Conservation (phyloP, 129 eudicot genomes). For the Heracleum sosnowskyi region DNA sequence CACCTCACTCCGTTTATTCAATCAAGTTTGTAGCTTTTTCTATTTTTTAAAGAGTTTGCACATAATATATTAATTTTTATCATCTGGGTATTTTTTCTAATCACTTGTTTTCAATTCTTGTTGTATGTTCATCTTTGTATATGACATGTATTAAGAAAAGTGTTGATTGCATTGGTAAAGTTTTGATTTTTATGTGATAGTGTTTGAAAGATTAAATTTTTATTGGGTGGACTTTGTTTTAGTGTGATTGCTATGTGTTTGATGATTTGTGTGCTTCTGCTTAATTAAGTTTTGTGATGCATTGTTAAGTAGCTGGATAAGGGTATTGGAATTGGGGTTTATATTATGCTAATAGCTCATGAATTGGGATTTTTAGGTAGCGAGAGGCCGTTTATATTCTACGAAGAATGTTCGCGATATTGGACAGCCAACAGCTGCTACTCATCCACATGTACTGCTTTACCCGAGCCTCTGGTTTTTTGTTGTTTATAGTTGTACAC, state of each 20-base stretch:
- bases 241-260: background rate
- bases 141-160: background rate
- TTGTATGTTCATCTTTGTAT: background rate
- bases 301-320: background rate
- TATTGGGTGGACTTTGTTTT: background rate
- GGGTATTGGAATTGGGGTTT: background rate
- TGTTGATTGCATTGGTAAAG: background rate
- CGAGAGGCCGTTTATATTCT: constrained; percentile 31
- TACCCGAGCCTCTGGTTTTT: background rate
- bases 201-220: background rate
- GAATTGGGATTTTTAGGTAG: constrained; percentile 17
- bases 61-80: background rate
- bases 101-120: background rate
- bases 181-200: background rate
- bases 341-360: background rate
- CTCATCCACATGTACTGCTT: constrained; percentile 70
- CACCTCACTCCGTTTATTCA: constrained; percentile 26
- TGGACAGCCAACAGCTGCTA: constrained; percentile 77
- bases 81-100: background rate
- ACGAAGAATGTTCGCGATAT: constrained; percentile 37
- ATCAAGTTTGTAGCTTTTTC: constrained; percentile 37
- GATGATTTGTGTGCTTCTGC: background rate
- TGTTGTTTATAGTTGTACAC: background rate
- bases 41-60: background rate
- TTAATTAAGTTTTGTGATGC: background rate